phyloP scores from a whole-genome alignment of 371 early-diverging fungal genomes.

The Thermomucor indicae-seudaticae region DNA sequence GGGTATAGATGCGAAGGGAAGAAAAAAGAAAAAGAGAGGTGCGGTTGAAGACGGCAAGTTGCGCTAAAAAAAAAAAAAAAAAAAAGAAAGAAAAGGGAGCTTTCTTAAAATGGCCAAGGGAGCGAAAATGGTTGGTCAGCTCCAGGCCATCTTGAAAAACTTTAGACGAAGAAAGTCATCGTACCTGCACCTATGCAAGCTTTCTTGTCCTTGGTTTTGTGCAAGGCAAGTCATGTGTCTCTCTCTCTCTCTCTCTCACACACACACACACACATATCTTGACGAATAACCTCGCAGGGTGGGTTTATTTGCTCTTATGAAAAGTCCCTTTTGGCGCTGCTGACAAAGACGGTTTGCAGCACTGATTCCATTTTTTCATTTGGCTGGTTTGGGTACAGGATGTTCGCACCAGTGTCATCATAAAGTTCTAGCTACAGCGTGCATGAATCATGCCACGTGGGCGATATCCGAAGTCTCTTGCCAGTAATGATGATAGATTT shows the following conservation, averaged over 20 bases:
- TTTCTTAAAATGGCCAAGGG: neutral
- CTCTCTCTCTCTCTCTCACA: neutral
- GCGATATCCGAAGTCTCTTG: too few relatives aligned
- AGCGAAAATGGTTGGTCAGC: neutral
- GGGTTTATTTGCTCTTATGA: neutral
- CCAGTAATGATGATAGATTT: too few relatives aligned
- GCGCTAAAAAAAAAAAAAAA: neutral
- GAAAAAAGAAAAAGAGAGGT: slow-evolving; percentile 1
- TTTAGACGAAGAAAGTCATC: too few relatives aligned
- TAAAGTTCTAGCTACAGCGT: too few relatives aligned
- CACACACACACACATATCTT: neutral
- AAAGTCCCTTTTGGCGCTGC: neutral
- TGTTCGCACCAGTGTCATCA: too few relatives aligned
- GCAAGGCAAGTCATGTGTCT: neutral
- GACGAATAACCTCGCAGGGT: neutral
- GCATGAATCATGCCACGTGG: too few relatives aligned
- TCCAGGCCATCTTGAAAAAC: too few relatives aligned
- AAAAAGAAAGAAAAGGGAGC: neutral
- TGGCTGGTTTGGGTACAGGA: too few relatives aligned
- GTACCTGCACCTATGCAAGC: too few relatives aligned
- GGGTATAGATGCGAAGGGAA: slow-evolving; percentile 3
- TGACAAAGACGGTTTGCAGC: neutral
- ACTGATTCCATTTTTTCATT: neutral
- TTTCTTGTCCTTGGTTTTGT: neutral
- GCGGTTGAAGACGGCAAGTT: neutral